Evolutionary conservation across 306 rosid species (phyloP).

Genomic region (Cyamopsis tetragonoloba): DNA sequence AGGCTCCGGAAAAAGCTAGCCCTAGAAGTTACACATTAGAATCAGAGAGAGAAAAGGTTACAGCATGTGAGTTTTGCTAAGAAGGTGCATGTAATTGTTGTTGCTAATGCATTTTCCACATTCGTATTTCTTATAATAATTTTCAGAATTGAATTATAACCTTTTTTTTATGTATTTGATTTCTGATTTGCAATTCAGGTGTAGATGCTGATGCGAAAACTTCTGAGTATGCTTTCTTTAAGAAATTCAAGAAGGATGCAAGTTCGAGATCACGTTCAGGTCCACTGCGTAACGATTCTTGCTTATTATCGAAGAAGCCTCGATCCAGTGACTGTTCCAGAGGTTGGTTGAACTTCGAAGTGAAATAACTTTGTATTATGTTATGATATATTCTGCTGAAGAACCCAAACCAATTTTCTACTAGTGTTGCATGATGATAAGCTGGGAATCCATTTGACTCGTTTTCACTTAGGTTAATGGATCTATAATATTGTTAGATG

Average conservation of each 20-base stretch:
- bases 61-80: slow-evolving; percentile 24
- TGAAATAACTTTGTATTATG: background rate
- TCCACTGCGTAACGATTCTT: slow-evolving; percentile 25
- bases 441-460: background rate
- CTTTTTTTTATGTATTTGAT: background rate
- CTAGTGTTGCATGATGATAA: no score
- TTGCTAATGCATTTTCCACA: background rate
- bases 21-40: slow-evolving; percentile 9
- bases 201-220: slow-evolving; percentile 57
- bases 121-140: background rate
- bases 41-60: slow-evolving; percentile 10
- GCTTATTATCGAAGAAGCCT: slow-evolving; percentile 26
- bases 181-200: slow-evolving; percentile 24
- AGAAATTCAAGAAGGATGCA: slow-evolving; percentile 67
- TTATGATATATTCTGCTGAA: background rate
- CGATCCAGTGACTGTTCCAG: slow-evolving; percentile 28
- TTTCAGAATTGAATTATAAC: background rate
- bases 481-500: background rate
- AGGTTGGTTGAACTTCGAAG: slow-evolving; percentile 36
- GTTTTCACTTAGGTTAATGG: background rate
- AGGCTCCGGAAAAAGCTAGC: slow-evolving; percentile 21
- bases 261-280: slow-evolving; percentile 20
- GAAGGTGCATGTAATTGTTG: no score
- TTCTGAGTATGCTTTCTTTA: slow-evolving; percentile 77
- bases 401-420: no score